Evolutionary conservation across 163 green algal species (phyloP).

Genomic region (Scenedesmus sp.): DNA sequence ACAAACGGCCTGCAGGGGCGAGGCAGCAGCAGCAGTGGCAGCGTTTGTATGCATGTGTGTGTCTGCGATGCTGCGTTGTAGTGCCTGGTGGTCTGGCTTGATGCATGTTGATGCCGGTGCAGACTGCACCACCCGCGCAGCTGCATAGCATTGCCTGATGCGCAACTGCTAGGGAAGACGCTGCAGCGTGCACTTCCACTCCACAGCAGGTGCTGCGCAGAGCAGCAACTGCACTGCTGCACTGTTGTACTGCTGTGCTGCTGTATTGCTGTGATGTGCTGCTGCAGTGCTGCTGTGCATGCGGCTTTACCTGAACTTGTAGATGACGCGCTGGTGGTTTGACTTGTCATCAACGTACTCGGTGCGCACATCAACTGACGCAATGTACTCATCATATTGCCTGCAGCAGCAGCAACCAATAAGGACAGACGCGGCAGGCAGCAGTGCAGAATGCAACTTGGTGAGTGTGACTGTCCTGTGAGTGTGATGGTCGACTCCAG

Average conservation of each 20-base stretch:
- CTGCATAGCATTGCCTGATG: neutral
- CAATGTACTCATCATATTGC: conserved; percentile 75
- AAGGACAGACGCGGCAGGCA: neutral
- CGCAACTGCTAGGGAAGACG: neutral
- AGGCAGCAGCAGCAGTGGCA: conserved; percentile 31
- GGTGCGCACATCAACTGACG: conserved; percentile 66
- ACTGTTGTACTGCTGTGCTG: too few relatives aligned
- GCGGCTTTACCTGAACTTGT: conserved; percentile 64
- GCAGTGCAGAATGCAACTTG: neutral
- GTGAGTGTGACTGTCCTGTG: neutral
- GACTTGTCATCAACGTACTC: conserved; percentile 71
- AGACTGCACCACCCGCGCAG: too few relatives aligned
- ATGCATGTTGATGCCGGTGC: too few relatives aligned
- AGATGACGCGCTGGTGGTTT: conserved; percentile 76
- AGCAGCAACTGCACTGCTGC: too few relatives aligned
- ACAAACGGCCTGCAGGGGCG: conserved; percentile 55
- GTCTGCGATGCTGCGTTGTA: too few relatives aligned
- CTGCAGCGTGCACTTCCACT: neutral
- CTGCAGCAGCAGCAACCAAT: conserved; percentile 20
- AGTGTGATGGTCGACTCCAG: neutral
- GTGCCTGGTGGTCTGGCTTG: too few relatives aligned
- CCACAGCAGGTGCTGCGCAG: too few relatives aligned
- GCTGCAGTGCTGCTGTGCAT: neutral
- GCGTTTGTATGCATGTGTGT: too few relatives aligned
- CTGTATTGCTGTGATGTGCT: too few relatives aligned